A percentile compares a stretch with the other conserved stretches of the same genome.
Conservation (phyloP, 345 rosid genomes). For the Angophora floribunda region DNA sequence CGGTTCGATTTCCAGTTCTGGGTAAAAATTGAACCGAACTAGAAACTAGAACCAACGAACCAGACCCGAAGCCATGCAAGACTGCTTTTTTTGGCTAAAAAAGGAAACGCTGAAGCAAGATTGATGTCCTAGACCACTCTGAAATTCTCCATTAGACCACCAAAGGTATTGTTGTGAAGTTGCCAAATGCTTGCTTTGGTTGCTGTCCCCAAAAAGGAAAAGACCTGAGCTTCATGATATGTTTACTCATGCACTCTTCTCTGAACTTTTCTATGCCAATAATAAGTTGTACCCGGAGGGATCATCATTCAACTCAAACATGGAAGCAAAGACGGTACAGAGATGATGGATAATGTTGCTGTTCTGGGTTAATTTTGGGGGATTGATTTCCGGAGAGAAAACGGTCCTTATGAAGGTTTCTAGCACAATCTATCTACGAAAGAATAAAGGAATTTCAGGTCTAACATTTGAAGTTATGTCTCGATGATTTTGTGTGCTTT, state of each 20-base stretch:
- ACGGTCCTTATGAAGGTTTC: too few species aligned
- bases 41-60: too few species aligned
- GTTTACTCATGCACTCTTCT: accelerated
- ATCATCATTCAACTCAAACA: background rate
- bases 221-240: background rate
- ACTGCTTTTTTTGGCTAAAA: background rate
- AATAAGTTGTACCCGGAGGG: too few species aligned
- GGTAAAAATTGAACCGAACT: background rate
- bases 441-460: too few species aligned
- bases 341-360: background rate
- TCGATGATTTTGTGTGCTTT: too few species aligned
- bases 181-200: too few species aligned
- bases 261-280: background rate
- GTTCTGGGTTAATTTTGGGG: too few species aligned
- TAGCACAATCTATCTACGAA: too few species aligned
- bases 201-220: too few species aligned
- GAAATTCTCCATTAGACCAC: background rate
- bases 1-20: too few species aligned
- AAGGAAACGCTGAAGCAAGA: background rate
- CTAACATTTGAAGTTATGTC: too few species aligned
- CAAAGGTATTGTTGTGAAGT: background rate
- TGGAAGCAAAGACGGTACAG: background rate
- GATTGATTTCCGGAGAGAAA: too few species aligned
- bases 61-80: background rate
- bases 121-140: background rate